Percentiles rank a stretch among this genome's conserved stretches.
Evolutionary conservation across 257 asterid genomes (phyloP).

Genomic region (Coffea canephora): DNA sequence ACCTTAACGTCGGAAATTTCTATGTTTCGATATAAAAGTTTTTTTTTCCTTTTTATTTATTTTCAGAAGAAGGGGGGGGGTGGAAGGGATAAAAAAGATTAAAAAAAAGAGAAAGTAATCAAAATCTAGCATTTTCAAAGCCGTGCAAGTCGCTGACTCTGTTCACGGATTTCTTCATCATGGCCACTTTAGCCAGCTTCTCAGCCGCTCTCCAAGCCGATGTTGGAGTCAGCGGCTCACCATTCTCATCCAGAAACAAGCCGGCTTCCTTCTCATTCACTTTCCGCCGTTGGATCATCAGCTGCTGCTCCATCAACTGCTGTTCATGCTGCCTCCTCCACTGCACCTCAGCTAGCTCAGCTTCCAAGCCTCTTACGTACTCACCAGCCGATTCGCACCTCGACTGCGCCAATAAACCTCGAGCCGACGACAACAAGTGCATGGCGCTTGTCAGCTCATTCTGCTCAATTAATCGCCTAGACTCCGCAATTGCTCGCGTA

Average conservation of each 20-base stretch:
- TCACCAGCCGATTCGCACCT: conserved; percentile 45
- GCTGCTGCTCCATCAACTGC: background rate
- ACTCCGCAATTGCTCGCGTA: conserved; percentile 74
- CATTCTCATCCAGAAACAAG: conserved; percentile 48
- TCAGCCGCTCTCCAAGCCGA: conserved; percentile 79
- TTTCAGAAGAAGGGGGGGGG: background rate
- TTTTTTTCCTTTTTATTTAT: background rate
- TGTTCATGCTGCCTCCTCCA: conserved; percentile 43
- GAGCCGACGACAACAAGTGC: conserved; percentile 71
- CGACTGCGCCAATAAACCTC: conserved; percentile 56
- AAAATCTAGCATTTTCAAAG: conserved; percentile 88
- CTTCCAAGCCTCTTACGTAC: conserved; percentile 50
- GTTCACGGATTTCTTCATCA: conserved; percentile 42
- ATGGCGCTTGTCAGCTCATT: conserved; percentile 59
- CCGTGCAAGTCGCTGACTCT: conserved; percentile 76
- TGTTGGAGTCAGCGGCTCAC: conserved; percentile 73
- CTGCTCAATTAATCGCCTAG: conserved; percentile 62
- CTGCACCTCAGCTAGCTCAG: conserved; percentile 63
- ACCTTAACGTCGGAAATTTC: background rate
- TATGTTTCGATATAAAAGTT: background rate
- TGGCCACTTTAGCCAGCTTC: conserved; percentile 56
- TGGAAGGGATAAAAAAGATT: background rate
- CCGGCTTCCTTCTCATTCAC: conserved; percentile 35
- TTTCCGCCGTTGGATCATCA: conserved; percentile 33
- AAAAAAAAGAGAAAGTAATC: background rate